Conservation (phyloP, 2,329 filamentous ascomycete species). For the Cladosporium halotolerans region DNA sequence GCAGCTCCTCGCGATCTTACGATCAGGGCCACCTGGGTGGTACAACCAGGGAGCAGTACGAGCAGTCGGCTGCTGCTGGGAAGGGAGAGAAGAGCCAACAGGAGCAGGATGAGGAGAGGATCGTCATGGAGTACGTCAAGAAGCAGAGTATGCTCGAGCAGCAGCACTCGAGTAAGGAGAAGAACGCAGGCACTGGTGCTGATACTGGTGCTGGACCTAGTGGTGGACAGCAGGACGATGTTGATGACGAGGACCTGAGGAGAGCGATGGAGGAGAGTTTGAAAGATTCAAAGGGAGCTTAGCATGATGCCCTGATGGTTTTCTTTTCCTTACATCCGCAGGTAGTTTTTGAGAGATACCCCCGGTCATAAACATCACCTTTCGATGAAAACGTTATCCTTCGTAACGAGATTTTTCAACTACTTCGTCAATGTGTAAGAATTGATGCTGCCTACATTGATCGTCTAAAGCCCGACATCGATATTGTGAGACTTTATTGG, state of each 20-base stretch:
- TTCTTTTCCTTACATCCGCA: not conserved
- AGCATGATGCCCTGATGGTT: not conserved
- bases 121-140: slow-evolving; percentile 70
- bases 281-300: slow-evolving; percentile 23
- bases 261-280: slow-evolving; percentile 52
- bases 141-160: slow-evolving; percentile 69
- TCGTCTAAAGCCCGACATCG: not conserved
- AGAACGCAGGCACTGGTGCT: slow-evolving; percentile 6
- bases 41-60: slow-evolving; percentile 22
- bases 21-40: slow-evolving; percentile 25
- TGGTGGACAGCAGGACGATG: slow-evolving; percentile 11
- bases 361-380: not conserved
- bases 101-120: slow-evolving; percentile 59
- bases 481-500: no score
- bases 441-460: not conserved
- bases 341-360: no score
- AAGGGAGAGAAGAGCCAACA: slow-evolving; percentile 24
- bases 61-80: slow-evolving; percentile 5
- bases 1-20: slow-evolving; percentile 15
- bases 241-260: slow-evolving; percentile 46
- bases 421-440: not conserved
- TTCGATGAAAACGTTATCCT: not conserved
- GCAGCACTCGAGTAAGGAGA: slow-evolving; percentile 34
- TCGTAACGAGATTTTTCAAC: not conserved
- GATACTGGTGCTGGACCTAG: not conserved